A percentile compares a stretch with the other conserved stretches of the same genome.
These are phyloP conservation scores for Calonectria pauciramosa DNA, from an alignment of 2,329 filamentous ascomycete genomes.

Conservation along the genomic window DNA sequence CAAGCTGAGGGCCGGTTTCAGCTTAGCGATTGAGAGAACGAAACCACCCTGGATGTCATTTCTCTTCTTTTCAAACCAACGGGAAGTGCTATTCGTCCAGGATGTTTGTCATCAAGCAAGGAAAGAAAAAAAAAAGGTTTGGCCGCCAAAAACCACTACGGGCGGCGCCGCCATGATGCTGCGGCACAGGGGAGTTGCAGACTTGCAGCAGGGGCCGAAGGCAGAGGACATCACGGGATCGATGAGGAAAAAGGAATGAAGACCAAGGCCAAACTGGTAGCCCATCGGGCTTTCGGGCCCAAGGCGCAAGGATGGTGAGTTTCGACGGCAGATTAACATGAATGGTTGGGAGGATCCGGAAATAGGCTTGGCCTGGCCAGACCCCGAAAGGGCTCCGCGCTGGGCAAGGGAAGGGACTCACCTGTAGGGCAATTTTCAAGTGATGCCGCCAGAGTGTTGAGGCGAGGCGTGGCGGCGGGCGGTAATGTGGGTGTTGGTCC, in stretches of 20 bases:
- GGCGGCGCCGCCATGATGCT: slow-evolving; percentile 5
- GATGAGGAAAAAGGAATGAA: slow-evolving; percentile 32
- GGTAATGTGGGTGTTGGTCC: slow-evolving; percentile 38
- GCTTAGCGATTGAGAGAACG: neutral
- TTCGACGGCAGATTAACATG: slow-evolving; percentile 33
- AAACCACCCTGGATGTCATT: neutral
- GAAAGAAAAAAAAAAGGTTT: neutral
- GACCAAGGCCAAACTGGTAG: slow-evolving; percentile 24
- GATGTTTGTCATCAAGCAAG: neutral
- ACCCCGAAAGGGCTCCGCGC: slow-evolving; percentile 30
- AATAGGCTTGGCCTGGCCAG: slow-evolving; percentile 28
- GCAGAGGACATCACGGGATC: slow-evolving; percentile 30
- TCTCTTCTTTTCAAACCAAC: neutral
- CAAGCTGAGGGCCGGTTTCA: slow-evolving; percentile 26
- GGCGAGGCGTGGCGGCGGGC: slow-evolving; percentile 38
- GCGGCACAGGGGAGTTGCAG: slow-evolving; percentile 4
- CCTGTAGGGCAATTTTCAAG: slow-evolving; percentile 15
- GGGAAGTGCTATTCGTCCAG: neutral
- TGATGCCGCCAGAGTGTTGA: slow-evolving; percentile 27
- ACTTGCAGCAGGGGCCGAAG: slow-evolving; percentile 9
- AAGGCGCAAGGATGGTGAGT: slow-evolving; percentile 36
- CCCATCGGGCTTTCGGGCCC: slow-evolving; percentile 23
- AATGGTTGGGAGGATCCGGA: slow-evolving; percentile 31
- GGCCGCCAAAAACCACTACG: neutral
- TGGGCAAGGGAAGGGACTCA: neutral